These are phyloP conservation scores for Pseudocercospora musae DNA, from an alignment of 2,329 filamentous ascomycete genomes.

Conservation along the genomic window DNA sequence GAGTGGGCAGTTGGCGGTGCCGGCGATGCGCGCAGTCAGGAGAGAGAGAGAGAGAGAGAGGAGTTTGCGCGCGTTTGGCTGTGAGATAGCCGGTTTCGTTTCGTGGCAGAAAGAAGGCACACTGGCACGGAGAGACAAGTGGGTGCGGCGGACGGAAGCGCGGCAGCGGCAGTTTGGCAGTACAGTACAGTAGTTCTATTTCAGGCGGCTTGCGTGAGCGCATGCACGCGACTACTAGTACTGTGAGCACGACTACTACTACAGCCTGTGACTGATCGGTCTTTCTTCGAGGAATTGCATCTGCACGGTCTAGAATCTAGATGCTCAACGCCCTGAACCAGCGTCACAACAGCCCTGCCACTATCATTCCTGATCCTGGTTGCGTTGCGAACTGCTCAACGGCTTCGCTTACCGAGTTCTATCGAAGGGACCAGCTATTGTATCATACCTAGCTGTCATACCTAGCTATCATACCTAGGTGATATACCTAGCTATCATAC, in stretches of 20 bases:
- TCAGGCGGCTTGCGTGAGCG: background rate
- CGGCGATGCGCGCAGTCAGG: background rate
- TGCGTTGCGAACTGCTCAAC: background rate
- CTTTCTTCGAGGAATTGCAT: constrained; percentile 7
- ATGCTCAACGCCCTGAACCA: background rate
- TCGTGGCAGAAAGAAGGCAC: background rate
- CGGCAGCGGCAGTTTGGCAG: background rate
- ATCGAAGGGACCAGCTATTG: background rate
- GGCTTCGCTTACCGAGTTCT: too few species aligned
- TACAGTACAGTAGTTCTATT: too few species aligned
- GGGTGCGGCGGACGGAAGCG: background rate
- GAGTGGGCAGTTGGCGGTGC: background rate
- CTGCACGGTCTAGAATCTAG: constrained; percentile 1
- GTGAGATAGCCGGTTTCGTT: background rate
- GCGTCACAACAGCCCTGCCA: background rate
- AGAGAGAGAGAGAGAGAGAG: too few species aligned
- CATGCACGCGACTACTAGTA: background rate
- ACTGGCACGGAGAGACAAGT: background rate
- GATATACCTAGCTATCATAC: too few species aligned
- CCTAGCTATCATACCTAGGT: too few species aligned
- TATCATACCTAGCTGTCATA: too few species aligned
- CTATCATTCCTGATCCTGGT: background rate
- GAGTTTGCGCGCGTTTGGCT: background rate
- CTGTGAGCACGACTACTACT: background rate
- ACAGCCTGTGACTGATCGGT: background rate